Percentiles rank a stretch among this genome's conserved stretches.
phyloP scores from a whole-genome alignment of 345 rosid genomes.

The Acer saccharum region DNA sequence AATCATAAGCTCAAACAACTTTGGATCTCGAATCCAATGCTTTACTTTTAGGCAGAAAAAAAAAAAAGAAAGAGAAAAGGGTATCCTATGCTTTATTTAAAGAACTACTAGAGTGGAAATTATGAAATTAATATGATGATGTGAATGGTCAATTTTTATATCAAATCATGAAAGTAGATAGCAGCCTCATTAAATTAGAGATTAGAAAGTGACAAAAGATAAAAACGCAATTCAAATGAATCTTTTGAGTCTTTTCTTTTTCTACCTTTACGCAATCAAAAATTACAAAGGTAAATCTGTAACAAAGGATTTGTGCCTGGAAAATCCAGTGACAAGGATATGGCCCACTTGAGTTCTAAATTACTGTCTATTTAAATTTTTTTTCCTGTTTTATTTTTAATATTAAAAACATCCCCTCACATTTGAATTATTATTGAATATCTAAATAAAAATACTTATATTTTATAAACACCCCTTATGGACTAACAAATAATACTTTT shows the following conservation, averaged over 20 bases:
- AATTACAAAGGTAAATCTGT: constrained; percentile 1
- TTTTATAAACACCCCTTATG: too few species aligned
- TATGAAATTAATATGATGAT: not conserved
- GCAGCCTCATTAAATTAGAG: not conserved
- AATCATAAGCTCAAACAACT: not conserved
- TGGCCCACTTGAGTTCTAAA: not conserved
- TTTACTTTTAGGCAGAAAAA: not conserved
- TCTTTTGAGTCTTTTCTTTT: not conserved
- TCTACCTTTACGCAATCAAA: not conserved
- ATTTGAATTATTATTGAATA: too few species aligned
- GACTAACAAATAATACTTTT: too few species aligned
- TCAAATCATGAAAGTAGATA: not conserved
- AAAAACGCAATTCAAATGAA: constrained; percentile 4
- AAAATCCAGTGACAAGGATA: not conserved
- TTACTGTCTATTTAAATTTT: not conserved
- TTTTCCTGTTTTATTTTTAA: too few species aligned
- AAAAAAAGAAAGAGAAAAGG: not conserved
- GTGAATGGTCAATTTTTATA: not conserved
- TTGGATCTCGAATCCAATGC: not conserved
- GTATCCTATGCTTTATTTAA: constrained; percentile 6
- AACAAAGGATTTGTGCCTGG: constrained; percentile 8
- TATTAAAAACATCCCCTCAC: too few species aligned
- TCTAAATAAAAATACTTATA: too few species aligned
- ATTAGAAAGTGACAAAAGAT: constrained; percentile 1
- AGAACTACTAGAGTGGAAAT: not conserved